Base-by-base conservation (phyloP, 106 monocot genomes). In the Alisma plantagoaquatica region DNA sequence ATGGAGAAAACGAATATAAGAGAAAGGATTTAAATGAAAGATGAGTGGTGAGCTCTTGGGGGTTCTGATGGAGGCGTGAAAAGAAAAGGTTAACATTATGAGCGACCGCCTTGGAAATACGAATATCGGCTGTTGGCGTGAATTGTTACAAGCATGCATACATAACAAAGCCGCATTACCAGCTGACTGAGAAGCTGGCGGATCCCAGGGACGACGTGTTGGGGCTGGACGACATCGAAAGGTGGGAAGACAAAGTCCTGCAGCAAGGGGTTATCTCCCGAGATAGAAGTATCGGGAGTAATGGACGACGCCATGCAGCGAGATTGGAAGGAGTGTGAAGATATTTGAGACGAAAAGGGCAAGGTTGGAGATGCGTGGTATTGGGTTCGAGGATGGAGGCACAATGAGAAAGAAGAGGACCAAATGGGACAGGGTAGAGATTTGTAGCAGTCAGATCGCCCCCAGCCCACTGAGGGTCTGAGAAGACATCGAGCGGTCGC, bases 191-290 rank as follows among this genome's bases (percentile, higher is more conserved):
- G 61, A 0, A 94, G 75, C 60, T 74, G 72, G 17, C 57, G 59
- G 75, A 94, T 69, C 28, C 52, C 94, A 2, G 87, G 87, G 18
- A 65, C 68, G 69, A 94, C 94, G 70, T 94, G 80, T 54, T 56
- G 53, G 0, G 94, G 61, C 57, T 83, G 75, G 53, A 94, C 83
- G 33, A 32, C 75, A 29, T 87, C 77, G 57, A 94, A 94, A 4
- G 94, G 87, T 2, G 94, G 94, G 64, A 94, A 94, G 6, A 23
- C 70, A 63, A 94, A 87, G 54, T 94, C 87, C 18, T 68, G 61
- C 3, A 88, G 69, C 17, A 89, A 75, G 17, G 80, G 75, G 48
- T 82, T 87, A 46, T n/a, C n/a, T n/a, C n/a, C n/a, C n/a, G 68
- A 43, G 10, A 21, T 60, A 23, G 57, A 43, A 51, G 74, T 38